phyloP scores from a whole-genome alignment of 768 basidiomycete genomes.

The Pleurotus ostreatus region DNA sequence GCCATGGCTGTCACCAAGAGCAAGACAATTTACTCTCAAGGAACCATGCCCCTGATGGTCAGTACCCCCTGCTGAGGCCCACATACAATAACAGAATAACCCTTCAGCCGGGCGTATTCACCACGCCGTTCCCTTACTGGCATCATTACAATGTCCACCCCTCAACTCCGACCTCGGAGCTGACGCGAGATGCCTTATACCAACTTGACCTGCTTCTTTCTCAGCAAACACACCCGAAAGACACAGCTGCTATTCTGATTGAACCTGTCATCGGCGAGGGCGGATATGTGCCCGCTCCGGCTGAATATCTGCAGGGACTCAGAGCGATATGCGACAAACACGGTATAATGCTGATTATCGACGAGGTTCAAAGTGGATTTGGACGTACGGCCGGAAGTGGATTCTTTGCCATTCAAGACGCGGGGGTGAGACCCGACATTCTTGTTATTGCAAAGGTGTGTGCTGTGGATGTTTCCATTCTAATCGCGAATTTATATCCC shows the following conservation, averaged over 20 bases:
- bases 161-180: conserved; percentile 48
- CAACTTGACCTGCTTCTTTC: conserved; percentile 73
- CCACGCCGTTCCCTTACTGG: conserved; percentile 89
- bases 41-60: conserved; percentile 81
- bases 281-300: conserved; percentile 87
- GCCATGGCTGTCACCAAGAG: conserved; percentile 92
- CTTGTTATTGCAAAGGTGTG: conserved; percentile 82
- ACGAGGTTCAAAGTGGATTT: conserved; percentile 90
- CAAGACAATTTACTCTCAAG: conserved; percentile 87
- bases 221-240: conserved; percentile 78
- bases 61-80: conserved; percentile 11
- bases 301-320: conserved; percentile 75
- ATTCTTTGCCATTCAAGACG: conserved; percentile 78
- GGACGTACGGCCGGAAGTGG: conserved; percentile 50
- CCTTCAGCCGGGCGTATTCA: conserved; percentile 74
- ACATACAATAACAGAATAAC: too few relatives aligned
- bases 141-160: conserved; percentile 68
- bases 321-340: conserved; percentile 84
- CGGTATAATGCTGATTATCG: conserved; percentile 77
- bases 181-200: conserved; percentile 64
- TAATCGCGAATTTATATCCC: not conserved
- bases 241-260: conserved; percentile 91
- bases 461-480: too few relatives aligned
- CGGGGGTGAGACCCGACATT: conserved; percentile 84
- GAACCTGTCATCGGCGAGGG: conserved; percentile 96